These are phyloP conservation scores for Barnettozyma californica DNA, from an alignment of 805 yeast species.

Conservation along the genomic window DNA sequence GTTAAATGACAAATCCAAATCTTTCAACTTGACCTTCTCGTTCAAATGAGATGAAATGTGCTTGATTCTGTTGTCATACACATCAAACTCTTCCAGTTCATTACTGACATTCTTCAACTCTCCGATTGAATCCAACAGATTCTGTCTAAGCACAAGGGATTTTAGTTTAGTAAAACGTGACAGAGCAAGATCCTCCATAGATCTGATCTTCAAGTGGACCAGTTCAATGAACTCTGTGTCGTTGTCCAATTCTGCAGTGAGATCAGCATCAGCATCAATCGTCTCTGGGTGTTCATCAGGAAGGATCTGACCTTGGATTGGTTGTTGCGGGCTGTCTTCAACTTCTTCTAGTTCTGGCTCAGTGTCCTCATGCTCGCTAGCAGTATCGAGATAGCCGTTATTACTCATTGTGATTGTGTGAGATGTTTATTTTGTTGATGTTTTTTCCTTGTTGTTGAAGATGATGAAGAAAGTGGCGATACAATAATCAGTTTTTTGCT, in stretches of 20 bases:
- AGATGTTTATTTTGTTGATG: not conserved
- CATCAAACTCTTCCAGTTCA: conserved; percentile 71
- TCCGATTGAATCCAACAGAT: conserved; percentile 66
- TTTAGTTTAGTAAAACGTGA: conserved; percentile 52
- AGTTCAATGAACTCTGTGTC: conserved; percentile 60
- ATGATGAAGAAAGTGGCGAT: not conserved
- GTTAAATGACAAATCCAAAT: conserved; percentile 83
- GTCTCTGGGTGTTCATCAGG: conserved; percentile 39
- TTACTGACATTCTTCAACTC: conserved; percentile 59
- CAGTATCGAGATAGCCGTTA: conserved; percentile 9
- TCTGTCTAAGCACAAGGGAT: conserved; percentile 73
- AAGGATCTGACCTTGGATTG: conserved; percentile 21
- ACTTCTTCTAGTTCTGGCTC: conserved; percentile 15
- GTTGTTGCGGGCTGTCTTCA: conserved; percentile 3
- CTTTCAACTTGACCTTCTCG: conserved; percentile 49
- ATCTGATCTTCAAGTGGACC: conserved; percentile 61
- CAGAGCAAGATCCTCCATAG: conserved; percentile 57
- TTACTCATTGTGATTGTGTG: conserved; percentile 6
- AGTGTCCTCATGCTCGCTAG: conserved; percentile 21
- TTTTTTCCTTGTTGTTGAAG: not conserved
- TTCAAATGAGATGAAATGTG: conserved; percentile 73
- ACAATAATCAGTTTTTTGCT: not conserved
- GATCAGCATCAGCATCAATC: conserved; percentile 64
- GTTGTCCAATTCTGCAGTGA: conserved; percentile 48
- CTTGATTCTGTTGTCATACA: conserved; percentile 86